These are phyloP conservation scores for Candida michaelii DNA, from an alignment of 805 yeast species.

Conservation along the genomic window DNA sequence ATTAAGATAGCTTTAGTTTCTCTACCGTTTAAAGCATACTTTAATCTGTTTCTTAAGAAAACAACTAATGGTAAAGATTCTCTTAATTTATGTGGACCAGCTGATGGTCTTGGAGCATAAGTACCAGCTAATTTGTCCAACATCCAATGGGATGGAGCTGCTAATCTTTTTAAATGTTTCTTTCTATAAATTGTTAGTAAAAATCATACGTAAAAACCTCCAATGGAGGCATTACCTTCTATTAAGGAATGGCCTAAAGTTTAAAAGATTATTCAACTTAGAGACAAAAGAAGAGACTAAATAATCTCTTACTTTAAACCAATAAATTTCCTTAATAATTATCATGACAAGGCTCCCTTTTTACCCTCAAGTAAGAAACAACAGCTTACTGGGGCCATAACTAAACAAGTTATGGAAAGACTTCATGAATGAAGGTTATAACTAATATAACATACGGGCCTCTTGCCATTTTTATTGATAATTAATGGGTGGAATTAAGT, in stretches of 20 bases:
- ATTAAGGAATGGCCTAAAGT: background rate
- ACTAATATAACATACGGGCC: constrained; percentile 45
- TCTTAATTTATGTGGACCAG: constrained; percentile 99
- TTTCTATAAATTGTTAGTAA: constrained; percentile 39
- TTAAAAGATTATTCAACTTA: constrained; percentile 1
- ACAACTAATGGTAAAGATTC: constrained; percentile 97
- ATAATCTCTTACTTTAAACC: constrained; percentile 1
- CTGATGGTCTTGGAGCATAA: constrained; percentile 99
- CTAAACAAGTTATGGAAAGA: constrained; percentile 7
- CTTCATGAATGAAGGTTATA: constrained; percentile 7
- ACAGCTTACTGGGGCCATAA: constrained; percentile 12
- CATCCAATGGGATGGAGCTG: constrained; percentile 99
- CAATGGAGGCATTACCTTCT: background rate
- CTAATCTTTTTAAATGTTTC: constrained; percentile 99
- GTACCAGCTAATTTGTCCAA: constrained; percentile 99
- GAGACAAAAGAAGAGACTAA: constrained; percentile 1
- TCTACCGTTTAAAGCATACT: constrained; percentile 98
- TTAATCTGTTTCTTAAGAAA: constrained; percentile 97
- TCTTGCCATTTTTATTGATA: constrained; percentile 45
- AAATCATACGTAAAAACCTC: background rate
- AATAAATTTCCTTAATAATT: constrained; percentile 20
- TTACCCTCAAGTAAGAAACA: constrained; percentile 26
- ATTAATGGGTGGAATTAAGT: constrained; percentile 3
- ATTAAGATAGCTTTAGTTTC: constrained; percentile 97
- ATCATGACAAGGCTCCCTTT: constrained; percentile 52